Percentiles rank a stretch among this genome's conserved stretches.
phyloP scores from a whole-genome alignment of 2,329 filamentous ascomycete genomes.

The Talaromyces sp. region DNA sequence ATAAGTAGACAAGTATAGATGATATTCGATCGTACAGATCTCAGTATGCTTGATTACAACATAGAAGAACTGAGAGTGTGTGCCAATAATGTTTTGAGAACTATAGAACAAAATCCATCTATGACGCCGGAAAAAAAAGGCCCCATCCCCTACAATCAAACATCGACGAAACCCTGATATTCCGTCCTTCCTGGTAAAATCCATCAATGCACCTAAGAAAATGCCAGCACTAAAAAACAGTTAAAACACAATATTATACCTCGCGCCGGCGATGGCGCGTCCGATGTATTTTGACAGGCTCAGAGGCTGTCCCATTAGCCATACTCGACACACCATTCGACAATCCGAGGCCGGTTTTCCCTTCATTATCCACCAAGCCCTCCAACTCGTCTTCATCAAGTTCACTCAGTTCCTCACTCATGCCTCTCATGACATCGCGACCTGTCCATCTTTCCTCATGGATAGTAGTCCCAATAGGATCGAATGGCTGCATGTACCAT shows the following conservation, averaged over 20 bases:
- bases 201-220: background rate
- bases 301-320: constrained; percentile 17
- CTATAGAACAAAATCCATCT: background rate
- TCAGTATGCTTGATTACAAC: background rate
- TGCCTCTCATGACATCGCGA: constrained; percentile 63
- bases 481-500: constrained; percentile 82
- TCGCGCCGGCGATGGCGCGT: constrained; percentile 27
- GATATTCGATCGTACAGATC: too few relatives aligned
- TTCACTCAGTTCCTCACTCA: constrained; percentile 86
- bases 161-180: background rate
- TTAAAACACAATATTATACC: constrained; percentile 7
- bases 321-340: constrained; percentile 11
- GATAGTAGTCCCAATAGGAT: constrained; percentile 74
- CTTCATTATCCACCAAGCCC: constrained; percentile 57
- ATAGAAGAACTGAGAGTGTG: background rate
- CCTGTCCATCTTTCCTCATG: constrained; percentile 71
- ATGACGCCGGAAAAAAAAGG: constrained; percentile 4
- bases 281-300: constrained; percentile 24
- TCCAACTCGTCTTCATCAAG: constrained; percentile 87
- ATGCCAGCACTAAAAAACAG: background rate
- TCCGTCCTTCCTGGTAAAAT: background rate
- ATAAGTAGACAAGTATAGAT: too few relatives aligned
- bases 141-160: background rate
- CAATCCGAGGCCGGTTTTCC: constrained; percentile 16
- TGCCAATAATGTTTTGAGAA: background rate